These are phyloP conservation scores for Martiniozyma abietophila DNA, from an alignment of 805 yeast genomes.

Conservation along the genomic window DNA sequence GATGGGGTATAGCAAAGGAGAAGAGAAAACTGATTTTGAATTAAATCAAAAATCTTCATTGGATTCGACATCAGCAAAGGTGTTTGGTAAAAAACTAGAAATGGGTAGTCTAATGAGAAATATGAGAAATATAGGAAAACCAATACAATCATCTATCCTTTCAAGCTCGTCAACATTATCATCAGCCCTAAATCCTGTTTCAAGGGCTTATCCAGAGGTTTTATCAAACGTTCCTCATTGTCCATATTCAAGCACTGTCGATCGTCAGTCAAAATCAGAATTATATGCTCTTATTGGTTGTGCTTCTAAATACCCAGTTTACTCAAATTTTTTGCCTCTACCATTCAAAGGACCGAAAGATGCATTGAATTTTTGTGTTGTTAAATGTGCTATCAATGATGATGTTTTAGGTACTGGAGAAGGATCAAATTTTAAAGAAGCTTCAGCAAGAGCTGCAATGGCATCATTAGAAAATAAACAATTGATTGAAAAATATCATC, in stretches of 20 bases:
- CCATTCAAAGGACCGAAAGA: slow-evolving; percentile 1
- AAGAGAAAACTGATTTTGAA: slow-evolving; percentile 3
- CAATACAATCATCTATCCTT: no score
- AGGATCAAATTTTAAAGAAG: slow-evolving; percentile 63
- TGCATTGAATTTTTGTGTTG: slow-evolving; percentile 25
- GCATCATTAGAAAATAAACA: slow-evolving; percentile 53
- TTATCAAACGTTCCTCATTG: slow-evolving; percentile 3
- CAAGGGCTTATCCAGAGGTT: slow-evolving; percentile 1
- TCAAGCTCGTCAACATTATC: no score
- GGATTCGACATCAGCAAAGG: slow-evolving; percentile 1
- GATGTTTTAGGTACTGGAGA: slow-evolving; percentile 65
- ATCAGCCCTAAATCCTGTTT: slow-evolving; percentile 2
- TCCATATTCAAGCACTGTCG: slow-evolving; percentile 29
- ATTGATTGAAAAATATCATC: slow-evolving; percentile 55
- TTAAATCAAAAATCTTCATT: not conserved
- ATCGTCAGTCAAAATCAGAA: slow-evolving; percentile 65
- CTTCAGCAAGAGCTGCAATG: slow-evolving; percentile 83
- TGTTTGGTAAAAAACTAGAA: not conserved
- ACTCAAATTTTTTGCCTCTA: slow-evolving; percentile 29
- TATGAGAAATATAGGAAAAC: no score
- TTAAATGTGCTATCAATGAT: slow-evolving; percentile 56
- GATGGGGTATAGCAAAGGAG: slow-evolving; percentile 4
- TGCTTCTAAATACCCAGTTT: slow-evolving; percentile 54
- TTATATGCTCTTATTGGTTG: slow-evolving; percentile 74
- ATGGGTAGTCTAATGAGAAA: not conserved